Evolutionary conservation across 495 filamentous ascomycete genomes (phyloP).

Genomic region (Talaromyces adpressus): DNA sequence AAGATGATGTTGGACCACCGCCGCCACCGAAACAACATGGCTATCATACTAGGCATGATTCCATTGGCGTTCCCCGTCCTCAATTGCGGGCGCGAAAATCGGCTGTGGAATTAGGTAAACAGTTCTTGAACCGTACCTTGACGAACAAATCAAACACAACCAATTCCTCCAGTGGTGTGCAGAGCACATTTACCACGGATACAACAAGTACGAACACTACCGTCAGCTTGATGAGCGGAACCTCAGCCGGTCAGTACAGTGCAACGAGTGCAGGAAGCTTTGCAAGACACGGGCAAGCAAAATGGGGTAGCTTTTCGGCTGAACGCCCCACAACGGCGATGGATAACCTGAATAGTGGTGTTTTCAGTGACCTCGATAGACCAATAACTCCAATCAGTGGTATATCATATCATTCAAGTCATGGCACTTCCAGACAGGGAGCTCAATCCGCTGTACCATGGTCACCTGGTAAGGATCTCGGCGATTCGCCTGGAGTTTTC

Average conservation of each 20-base stretch:
- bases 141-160: constrained; percentile 85
- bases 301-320: constrained; percentile 26
- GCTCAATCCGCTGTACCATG: constrained; percentile 42
- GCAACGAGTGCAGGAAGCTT: constrained; percentile 93
- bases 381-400: constrained; percentile 70
- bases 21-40: constrained; percentile 57
- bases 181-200: constrained; percentile 64
- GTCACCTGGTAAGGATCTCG: constrained; percentile 19
- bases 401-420: constrained; percentile 77
- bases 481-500: constrained; percentile 40
- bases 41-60: constrained; percentile 36
- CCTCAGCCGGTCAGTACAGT: constrained; percentile 83
- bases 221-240: constrained; percentile 85
- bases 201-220: constrained; percentile 72
- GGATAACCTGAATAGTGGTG: constrained; percentile 33
- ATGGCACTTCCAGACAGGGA: constrained; percentile 55
- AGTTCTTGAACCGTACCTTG: constrained; percentile 64
- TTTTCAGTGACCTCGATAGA: constrained; percentile 42
- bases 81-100: constrained; percentile 61
- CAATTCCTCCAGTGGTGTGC: constrained; percentile 58
- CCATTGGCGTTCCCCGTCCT: constrained; percentile 32
- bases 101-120: constrained; percentile 70
- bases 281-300: constrained; percentile 55
- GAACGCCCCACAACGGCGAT: constrained; percentile 47
- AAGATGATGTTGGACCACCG: constrained; percentile 47